A percentile compares a stretch with the other conserved stretches of the same genome.
Conservation (phyloP, 129 eudicot species). For the Oenanthe sinensis region DNA sequence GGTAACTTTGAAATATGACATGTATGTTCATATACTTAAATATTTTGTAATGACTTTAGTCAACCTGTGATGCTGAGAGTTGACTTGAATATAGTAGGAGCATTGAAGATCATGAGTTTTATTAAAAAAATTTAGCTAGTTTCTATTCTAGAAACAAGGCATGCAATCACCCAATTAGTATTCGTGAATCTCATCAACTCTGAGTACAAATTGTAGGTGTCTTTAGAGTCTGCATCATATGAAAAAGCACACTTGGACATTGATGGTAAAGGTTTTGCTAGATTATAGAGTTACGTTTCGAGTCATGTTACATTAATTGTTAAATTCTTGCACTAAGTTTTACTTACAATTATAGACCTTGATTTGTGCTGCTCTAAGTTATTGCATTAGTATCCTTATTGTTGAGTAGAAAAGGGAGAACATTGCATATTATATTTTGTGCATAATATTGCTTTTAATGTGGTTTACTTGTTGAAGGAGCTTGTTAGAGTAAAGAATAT, state of each 20-base stretch:
- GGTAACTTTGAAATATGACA: too few species aligned
- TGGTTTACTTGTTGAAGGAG: conserved; percentile 4
- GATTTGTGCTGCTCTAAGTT: neutral
- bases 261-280: neutral
- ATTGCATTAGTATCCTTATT: neutral
- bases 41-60: neutral
- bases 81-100: neutral
- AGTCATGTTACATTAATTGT: neutral
- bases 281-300: neutral
- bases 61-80: neutral
- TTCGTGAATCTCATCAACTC: neutral
- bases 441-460: neutral
- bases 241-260: neutral
- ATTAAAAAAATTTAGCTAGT: neutral
- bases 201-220: neutral
- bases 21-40: neutral
- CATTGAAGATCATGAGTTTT: neutral
- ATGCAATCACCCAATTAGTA: neutral
- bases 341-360: neutral
- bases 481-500: neutral
- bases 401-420: neutral
- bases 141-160: neutral
- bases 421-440: neutral
- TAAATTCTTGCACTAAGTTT: neutral
- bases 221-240: neutral